These are phyloP conservation scores for Solanum stenotomum DNA, from an alignment of 257 asterid species.

Conservation along the genomic window DNA sequence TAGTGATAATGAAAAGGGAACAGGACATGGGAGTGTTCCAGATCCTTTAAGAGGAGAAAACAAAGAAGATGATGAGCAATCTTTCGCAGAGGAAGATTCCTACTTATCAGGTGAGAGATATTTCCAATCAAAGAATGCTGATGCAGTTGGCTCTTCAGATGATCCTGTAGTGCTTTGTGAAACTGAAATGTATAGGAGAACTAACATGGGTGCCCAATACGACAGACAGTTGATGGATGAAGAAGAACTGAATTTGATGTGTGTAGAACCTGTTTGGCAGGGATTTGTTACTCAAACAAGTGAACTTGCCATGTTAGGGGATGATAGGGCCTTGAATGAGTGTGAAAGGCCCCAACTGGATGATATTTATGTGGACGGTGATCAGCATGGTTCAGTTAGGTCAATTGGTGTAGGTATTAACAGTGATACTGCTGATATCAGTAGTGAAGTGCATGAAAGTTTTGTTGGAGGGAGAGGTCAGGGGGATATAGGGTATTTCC, in stretches of 20 bases:
- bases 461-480: slow-evolving; percentile 13
- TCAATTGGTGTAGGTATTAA: slow-evolving; percentile 21
- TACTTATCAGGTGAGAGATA: slow-evolving; percentile 14
- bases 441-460: slow-evolving; percentile 15
- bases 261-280: slow-evolving; percentile 21
- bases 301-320: slow-evolving; percentile 11
- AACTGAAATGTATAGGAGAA: slow-evolving; percentile 10
- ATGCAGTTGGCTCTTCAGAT: slow-evolving; percentile 4
- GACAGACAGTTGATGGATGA: slow-evolving; percentile 21
- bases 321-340: slow-evolving; percentile 4
- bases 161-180: slow-evolving; percentile 8
- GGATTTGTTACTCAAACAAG: slow-evolving; percentile 18
- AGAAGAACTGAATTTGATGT: slow-evolving; percentile 13
- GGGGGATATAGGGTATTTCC: slow-evolving; percentile 7
- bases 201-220: slow-evolving; percentile 5
- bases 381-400: slow-evolving; percentile 22
- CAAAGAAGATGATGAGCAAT: slow-evolving; percentile 20
- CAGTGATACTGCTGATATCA: slow-evolving; percentile 15
- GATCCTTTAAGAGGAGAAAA: slow-evolving; percentile 12
- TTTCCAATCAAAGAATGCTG: slow-evolving; percentile 6
- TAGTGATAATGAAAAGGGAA: slow-evolving; percentile 15
- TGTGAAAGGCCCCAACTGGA: slow-evolving; percentile 8
- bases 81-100: slow-evolving; percentile 18
- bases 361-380: slow-evolving; percentile 10
- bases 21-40: slow-evolving; percentile 18